Evolutionary conservation across 2,329 filamentous ascomycete genomes (phyloP).

Genomic region (Nothopassalora personata): DNA sequence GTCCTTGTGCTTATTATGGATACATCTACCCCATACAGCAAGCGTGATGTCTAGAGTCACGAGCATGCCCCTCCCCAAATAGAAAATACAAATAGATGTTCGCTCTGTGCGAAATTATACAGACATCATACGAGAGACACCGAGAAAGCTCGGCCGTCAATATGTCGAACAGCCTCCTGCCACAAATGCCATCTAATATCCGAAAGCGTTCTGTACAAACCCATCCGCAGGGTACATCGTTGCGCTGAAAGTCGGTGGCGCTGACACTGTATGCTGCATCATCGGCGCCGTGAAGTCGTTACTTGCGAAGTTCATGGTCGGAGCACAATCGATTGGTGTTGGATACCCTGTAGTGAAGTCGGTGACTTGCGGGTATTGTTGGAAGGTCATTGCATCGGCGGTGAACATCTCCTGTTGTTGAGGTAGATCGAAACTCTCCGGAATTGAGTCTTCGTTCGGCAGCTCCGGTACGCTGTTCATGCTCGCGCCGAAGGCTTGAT

Average conservation of each 20-base stretch:
- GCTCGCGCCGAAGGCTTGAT: constrained; percentile 5
- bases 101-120: not conserved
- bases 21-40: no score
- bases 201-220: not conserved
- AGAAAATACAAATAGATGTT: not conserved
- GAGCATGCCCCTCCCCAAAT: not conserved
- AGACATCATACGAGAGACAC: not conserved
- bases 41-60: no score
- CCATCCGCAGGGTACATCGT: constrained; percentile 5
- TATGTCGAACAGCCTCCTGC: not conserved
- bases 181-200: not conserved
- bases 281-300: constrained; percentile 7
- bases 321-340: constrained; percentile 16
- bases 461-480: not conserved
- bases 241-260: constrained; percentile 10
- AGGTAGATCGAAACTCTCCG: not conserved
- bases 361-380: constrained; percentile 5
- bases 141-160: not conserved
- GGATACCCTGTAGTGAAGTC: constrained; percentile 21
- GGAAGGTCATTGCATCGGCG: not conserved
- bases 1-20: no score
- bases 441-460: not conserved
- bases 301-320: constrained; percentile 4
- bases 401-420: not conserved
- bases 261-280: constrained; percentile 21